phyloP scores from a whole-genome alignment of 129 eudicot genomes.

The Lactuca saligna region DNA sequence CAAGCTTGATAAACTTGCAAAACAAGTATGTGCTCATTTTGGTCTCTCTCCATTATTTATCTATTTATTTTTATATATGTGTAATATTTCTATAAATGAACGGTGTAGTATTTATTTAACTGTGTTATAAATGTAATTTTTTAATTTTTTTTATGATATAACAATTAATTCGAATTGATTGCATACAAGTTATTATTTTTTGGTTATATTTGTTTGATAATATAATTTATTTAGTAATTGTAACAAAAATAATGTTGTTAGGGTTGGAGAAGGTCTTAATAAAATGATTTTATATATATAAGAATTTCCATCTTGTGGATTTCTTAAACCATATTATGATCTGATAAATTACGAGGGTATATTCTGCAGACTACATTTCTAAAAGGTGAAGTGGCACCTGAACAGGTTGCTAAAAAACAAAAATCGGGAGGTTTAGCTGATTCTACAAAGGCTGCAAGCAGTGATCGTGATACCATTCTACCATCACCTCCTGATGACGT shows the following conservation, averaged over 20 bases:
- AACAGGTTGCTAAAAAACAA: constrained; percentile 51
- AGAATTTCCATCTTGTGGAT: neutral
- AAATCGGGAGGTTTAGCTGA: constrained; percentile 46
- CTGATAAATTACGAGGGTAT: neutral
- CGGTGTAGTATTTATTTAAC: too few relatives aligned
- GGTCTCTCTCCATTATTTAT: neutral
- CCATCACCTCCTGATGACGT: constrained; percentile 39
- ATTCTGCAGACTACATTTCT: constrained; percentile 60
- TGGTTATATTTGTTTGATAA: too few relatives aligned
- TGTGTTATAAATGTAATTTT: too few relatives aligned
- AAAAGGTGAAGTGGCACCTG: constrained; percentile 58
- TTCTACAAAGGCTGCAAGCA: constrained; percentile 37
- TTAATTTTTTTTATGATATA: too few relatives aligned
- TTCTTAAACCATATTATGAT: neutral
- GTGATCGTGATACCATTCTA: constrained; percentile 34
- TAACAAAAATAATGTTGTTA: too few relatives aligned
- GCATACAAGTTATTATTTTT: too few relatives aligned
- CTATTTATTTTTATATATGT: too few relatives aligned
- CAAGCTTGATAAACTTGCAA: constrained; percentile 63
- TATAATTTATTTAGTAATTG: too few relatives aligned
- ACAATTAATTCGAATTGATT: too few relatives aligned
- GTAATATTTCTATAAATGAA: too few relatives aligned
- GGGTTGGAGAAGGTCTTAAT: too few relatives aligned
- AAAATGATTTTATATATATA: too few relatives aligned
- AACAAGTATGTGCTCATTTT: constrained; percentile 44